Base-by-base conservation (phyloP, 352 stramenopile species). In the Phytophthora litchii region DNA sequence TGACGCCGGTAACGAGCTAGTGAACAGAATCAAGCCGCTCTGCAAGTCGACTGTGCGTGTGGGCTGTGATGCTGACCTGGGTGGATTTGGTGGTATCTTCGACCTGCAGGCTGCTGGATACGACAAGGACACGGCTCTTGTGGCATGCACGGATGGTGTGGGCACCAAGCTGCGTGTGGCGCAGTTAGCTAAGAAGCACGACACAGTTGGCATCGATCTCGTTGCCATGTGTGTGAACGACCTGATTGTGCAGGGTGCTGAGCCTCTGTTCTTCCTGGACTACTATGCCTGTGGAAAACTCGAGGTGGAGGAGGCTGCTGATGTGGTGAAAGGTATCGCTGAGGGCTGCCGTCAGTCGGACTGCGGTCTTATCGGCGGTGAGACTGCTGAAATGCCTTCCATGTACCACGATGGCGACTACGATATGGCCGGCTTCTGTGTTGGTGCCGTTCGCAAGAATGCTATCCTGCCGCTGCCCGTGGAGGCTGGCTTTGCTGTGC, bases 211-310 rank as follows among this genome's bases (percentile, higher is more conserved):
- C 32, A 98, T 99, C 51, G 97, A 99, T 80, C 90, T 99, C 29
- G 97, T 99, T 27, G 97, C 97, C 36, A 99, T 99, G 97, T 99
- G 96, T 64, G 97, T 99, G 40, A 99, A 99, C 80, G 97, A 99
- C 71, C 79, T 99, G 29, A 97, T 99, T 64, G 96, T 99, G n/a
- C 93, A 98, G 55, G 97, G 97, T 58, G 97, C 97, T n/a, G 96
- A 99, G 61, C 97, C 97, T 17, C 78, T 99, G 10, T 99, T 99
- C 86, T 99, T 99, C 80, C 75, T 99, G 8, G 97, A 99, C 80
- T 99, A 99, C 82, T 99, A 98, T 89, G 97, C 97, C 53, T 98
- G 94, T 31, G 97, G 97, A 34, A 97, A 98, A 68, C 85, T 99
- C 12, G 91, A 99, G 48, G 87, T 98, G 7, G 63, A 97, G 43